phyloP scores from a whole-genome alignment of 495 filamentous ascomycete species.

The Aspergillus cristatus region DNA sequence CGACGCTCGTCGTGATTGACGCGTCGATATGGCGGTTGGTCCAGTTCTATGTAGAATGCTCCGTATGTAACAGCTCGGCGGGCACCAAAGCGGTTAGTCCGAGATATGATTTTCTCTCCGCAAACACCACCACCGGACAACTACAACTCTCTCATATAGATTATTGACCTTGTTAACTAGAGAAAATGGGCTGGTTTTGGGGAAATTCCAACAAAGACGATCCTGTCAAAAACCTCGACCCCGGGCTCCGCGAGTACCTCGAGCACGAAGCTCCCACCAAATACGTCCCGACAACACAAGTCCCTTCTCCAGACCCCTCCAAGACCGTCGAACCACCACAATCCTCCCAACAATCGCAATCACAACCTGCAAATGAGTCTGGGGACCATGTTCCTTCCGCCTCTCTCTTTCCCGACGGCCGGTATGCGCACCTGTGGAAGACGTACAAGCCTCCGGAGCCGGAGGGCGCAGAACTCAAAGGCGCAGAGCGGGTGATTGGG shows the following conservation, averaged over 20 bases:
- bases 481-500: conserved; percentile 69
- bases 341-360: conserved; percentile 1
- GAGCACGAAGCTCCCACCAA: conserved; percentile 71
- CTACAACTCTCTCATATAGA: background rate
- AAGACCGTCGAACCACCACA: conserved; percentile 9
- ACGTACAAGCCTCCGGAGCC: conserved; percentile 66
- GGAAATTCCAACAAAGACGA: conserved; percentile 45
- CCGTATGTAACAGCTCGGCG: background rate
- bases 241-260: conserved; percentile 75
- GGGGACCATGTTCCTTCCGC: conserved; percentile 36
- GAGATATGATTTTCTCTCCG: conserved; percentile 14
- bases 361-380: conserved; percentile 10
- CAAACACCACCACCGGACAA: conserved; percentile 1
- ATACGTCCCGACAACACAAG: conserved; percentile 44
- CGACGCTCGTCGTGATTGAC: conserved; percentile 25
- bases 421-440: conserved; percentile 91
- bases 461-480: conserved; percentile 43
- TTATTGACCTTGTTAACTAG: background rate
- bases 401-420: conserved; percentile 66
- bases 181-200: conserved; percentile 62
- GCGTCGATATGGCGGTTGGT: conserved; percentile 13
- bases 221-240: conserved; percentile 74
- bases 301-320: conserved; percentile 11
- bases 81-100: conserved; percentile 14
- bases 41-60: background rate